Evolutionary conservation across 768 basidiomycete species (phyloP), one percentile per base, ranked within the genome.

Genomic region (Trametes elegans): DNA sequence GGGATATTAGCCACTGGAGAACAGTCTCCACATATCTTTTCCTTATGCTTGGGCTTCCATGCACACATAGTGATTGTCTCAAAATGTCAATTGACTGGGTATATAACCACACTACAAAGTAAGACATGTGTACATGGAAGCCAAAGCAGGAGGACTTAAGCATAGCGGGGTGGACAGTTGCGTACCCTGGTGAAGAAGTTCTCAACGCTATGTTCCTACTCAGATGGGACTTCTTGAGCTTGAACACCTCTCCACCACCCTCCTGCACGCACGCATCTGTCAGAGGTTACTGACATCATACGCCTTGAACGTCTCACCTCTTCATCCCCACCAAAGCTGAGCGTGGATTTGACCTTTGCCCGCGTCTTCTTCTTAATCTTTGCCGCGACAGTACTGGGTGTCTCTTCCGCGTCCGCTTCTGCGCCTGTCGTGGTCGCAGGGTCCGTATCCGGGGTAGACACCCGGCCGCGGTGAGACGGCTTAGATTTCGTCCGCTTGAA

Each of bases 211-310:
- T 65, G 61, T 87, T 88, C 57, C 75, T 74, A 63, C 90, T 92
- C 39, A 93, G 73, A 49, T 69, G 85, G 2, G 88, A 90, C 71
- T 90, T 93, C 68, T 91, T 93, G 16, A 93, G 73, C 73, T 88
- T 77, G 67, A 93, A 92, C 0, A 78, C 74, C 54, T 90, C 85
- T 7, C 77, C 82, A 34, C 77, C 79, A 10, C 74, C 78, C 62
- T 79, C 79, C 84, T 89, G 48, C 51, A 42, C 32, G 36, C 55
- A 48, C 39, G 24, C 38, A 38, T 7, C 41, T 34, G 70, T 76
- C 61, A 73, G 72, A 57, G 67, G 63, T 24, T 35, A 43, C 51
- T 10, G 49, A n/a, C 16, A 5, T 3, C 23, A 24, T n/a, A 31
- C 40, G 57, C 35, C 54, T n/a, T 45, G 47, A 34, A 59, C 49